Conservation (phyloP, 768 basidiomycete species). For the Suillus occidentalis region DNA sequence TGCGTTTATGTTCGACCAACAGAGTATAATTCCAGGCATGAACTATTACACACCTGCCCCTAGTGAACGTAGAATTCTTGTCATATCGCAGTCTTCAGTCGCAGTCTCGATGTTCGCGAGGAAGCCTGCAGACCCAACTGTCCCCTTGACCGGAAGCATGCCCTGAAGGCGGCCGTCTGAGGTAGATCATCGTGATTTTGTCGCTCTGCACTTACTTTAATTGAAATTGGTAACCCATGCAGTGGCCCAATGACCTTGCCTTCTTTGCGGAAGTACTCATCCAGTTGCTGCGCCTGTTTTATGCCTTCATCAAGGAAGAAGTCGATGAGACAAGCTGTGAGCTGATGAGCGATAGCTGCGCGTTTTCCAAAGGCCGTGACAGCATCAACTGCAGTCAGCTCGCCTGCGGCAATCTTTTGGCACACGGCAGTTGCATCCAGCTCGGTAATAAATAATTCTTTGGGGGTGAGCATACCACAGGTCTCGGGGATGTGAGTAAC, state of each 20-base stretch:
- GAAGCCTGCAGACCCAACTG: constrained; percentile 39
- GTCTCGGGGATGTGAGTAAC: constrained; percentile 33
- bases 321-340: constrained; percentile 41
- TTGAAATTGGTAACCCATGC: constrained; percentile 40
- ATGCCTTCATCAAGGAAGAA: constrained; percentile 46
- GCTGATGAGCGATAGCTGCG: constrained; percentile 53
- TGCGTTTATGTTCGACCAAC: constrained; percentile 15
- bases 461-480: constrained; percentile 31
- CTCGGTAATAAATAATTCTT: constrained; percentile 35
- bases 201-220: constrained; percentile 34
- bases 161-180: constrained; percentile 28
- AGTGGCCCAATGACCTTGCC: constrained; percentile 43
- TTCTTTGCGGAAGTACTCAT: constrained; percentile 37
- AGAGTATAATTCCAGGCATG: not conserved
- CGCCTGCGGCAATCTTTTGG: constrained; percentile 26
- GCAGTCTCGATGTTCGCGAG: constrained; percentile 23
- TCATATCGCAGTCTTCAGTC: constrained; percentile 29
- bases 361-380: constrained; percentile 47
- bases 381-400: constrained; percentile 40
- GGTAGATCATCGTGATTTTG: not conserved
- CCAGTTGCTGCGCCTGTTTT: constrained; percentile 40
- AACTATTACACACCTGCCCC: constrained; percentile 38
- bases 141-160: constrained; percentile 41
- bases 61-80: constrained; percentile 38
- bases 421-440: constrained; percentile 38